A percentile compares a stretch with the other conserved stretches of the same genome.
Evolutionary conservation across 805 yeast genomes (phyloP).

Genomic region (Cyberlindnera bimundalis): DNA sequence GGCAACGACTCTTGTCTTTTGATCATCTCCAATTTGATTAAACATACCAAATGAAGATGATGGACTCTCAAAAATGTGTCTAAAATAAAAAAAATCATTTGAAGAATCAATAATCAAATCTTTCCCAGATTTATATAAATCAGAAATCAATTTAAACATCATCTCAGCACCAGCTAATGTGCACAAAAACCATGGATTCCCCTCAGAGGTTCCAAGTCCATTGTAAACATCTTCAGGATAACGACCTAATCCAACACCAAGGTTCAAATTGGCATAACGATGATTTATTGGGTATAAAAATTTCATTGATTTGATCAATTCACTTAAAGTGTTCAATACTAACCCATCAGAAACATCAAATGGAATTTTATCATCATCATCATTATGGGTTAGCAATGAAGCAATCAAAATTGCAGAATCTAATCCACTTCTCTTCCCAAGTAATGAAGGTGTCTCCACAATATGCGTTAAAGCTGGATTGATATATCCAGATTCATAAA

Average conservation of each 20-base stretch:
- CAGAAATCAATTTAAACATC: conserved; percentile 51
- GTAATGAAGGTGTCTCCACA: conserved; percentile 61
- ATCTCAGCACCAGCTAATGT: conserved; percentile 69
- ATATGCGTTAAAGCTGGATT: conserved; percentile 47
- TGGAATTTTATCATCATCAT: conserved; percentile 52
- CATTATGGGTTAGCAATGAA: conserved; percentile 39
- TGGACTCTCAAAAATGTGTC: conserved; percentile 22
- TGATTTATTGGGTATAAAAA: conserved; percentile 75
- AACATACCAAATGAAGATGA: neutral
- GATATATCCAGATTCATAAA: conserved; percentile 35
- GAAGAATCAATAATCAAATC: conserved; percentile 42
- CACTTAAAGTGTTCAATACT: conserved; percentile 59
- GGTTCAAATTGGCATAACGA: conserved; percentile 35
- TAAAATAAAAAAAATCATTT: conserved; percentile 33
- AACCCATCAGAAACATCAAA: conserved; percentile 56
- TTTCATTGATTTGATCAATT: conserved; percentile 65
- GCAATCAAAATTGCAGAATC: conserved; percentile 69
- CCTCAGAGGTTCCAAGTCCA: conserved; percentile 67
- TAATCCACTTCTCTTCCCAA: conserved; percentile 59
- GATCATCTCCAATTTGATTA: no score
- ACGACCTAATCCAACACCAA: conserved; percentile 74
- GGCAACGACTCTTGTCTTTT: conserved; percentile 1
- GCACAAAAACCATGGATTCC: conserved; percentile 91
- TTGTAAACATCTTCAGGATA: conserved; percentile 92
- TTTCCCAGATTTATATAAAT: conserved; percentile 34